Percentiles rank a stretch among this genome's conserved stretches.
These are phyloP conservation scores for Rheum nobile DNA, from an alignment of 148 eudicot species.

Conservation along the genomic window DNA sequence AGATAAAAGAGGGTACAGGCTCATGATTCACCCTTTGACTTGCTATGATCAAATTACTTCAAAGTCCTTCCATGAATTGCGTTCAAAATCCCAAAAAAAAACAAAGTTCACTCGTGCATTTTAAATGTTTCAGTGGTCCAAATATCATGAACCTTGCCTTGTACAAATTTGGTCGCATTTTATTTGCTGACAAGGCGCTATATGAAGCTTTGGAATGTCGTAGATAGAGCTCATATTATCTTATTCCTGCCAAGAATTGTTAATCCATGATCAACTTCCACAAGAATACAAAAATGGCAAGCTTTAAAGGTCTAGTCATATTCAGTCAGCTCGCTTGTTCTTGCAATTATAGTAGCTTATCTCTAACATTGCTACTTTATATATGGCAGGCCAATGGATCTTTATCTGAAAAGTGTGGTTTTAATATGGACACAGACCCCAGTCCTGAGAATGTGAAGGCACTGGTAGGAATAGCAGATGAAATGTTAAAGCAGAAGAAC, in stretches of 20 bases:
- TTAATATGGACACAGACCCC: constrained; percentile 56
- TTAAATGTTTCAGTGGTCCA: not conserved
- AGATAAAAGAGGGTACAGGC: not conserved
- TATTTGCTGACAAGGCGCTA: not conserved
- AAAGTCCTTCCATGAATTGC: not conserved
- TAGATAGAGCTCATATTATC: not conserved
- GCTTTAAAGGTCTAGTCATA: not conserved
- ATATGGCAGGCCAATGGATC: constrained; percentile 72
- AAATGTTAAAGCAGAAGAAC: constrained; percentile 86
- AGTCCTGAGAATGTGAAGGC: constrained; percentile 65
- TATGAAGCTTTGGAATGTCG: not conserved
- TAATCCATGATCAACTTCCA: not conserved
- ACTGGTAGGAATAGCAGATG: constrained; percentile 61
- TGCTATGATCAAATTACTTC: not conserved
- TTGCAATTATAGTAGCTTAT: not conserved
- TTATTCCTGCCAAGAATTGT: not conserved
- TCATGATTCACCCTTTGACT: constrained; percentile 5
- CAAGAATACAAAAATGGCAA: not conserved
- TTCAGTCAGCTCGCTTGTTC: not conserved
- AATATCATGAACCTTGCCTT: not conserved
- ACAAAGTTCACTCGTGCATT: not conserved
- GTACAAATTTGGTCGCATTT: not conserved
- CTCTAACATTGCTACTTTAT: not conserved
- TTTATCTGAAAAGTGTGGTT: constrained; percentile 45
- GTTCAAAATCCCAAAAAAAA: not conserved